A percentile compares a stretch with the other conserved stretches of the same genome.
phyloP scores from a whole-genome alignment of 371 early-diverging fungal species.

The Syncephalastrum racemosum region DNA sequence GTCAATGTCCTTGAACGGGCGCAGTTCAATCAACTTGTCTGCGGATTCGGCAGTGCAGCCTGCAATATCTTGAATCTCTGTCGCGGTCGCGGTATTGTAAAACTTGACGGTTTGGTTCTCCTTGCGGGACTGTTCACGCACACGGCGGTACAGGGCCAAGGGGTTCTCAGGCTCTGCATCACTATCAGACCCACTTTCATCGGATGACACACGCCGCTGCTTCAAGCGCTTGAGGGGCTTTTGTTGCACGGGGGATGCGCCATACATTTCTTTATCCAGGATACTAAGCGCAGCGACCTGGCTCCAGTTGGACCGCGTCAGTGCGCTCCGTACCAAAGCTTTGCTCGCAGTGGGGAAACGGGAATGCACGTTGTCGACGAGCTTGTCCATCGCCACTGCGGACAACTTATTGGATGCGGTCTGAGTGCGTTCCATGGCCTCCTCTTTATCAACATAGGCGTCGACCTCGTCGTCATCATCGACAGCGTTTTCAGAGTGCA shows the following conservation, averaged over 20 bases:
- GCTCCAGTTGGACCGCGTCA: constrained; percentile 6
- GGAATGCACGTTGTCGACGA: constrained; percentile 4
- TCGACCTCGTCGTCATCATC: constrained; percentile 19
- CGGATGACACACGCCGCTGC: constrained; percentile 2
- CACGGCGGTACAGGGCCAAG: not conserved
- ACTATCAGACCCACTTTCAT: constrained; percentile 3
- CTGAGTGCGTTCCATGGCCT: constrained; percentile 7
- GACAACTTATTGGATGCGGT: constrained; percentile 3
- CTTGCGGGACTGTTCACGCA: constrained; percentile 29
- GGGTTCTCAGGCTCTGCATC: constrained; percentile 16
- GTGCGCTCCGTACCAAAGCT: constrained; percentile 3
- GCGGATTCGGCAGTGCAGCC: constrained; percentile 66
- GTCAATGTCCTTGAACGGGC: constrained; percentile 66
- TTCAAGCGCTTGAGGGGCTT: constrained; percentile 9
- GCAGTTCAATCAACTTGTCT: constrained; percentile 47
- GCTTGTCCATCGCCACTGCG: constrained; percentile 3
- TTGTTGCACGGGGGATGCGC: constrained; percentile 1
- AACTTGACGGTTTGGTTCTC: constrained; percentile 53
- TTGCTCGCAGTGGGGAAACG: constrained; percentile 7
- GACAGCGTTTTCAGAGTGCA: constrained; percentile 1
- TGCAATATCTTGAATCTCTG: constrained; percentile 66
- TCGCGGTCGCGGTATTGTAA: constrained; percentile 60
- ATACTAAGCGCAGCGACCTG: constrained; percentile 14
- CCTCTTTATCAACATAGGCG: constrained; percentile 19
- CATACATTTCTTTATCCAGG: not conserved